phyloP scores from a whole-genome alignment of 1,284 basidiomycete species.

The Trichosporon faecale region DNA sequence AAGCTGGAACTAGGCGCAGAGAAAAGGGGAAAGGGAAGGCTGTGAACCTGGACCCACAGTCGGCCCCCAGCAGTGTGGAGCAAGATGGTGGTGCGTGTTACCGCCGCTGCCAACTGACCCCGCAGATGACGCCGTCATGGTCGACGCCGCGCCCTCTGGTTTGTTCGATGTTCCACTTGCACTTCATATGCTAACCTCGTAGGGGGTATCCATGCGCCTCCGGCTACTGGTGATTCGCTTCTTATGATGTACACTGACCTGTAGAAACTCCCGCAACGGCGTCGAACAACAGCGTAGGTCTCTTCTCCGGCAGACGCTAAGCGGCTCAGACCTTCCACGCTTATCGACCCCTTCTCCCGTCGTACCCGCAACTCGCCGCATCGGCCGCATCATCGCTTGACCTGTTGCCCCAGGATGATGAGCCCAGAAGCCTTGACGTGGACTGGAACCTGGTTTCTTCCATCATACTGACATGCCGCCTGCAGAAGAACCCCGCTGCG shows the following conservation, averaged over 20 bases:
- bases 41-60: not conserved
- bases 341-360: conserved; percentile 36
- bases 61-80: not conserved
- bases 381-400: not conserved
- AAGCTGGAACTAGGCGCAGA: not conserved
- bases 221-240: not conserved
- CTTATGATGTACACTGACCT: not conserved
- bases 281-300: conserved; percentile 3
- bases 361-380: conserved; percentile 39
- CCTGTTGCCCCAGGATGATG: not conserved
- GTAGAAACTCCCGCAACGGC: not conserved
- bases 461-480: conserved; percentile 41
- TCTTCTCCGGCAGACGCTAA: conserved; percentile 10
- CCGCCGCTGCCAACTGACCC: not conserved
- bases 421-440: conserved; percentile 15
- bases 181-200: not conserved
- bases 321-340: conserved; percentile 15
- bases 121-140: conserved; percentile 13
- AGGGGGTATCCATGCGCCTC: not conserved
- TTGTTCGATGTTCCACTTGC: not conserved
- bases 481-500: conserved; percentile 29
- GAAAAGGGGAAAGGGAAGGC: not conserved
- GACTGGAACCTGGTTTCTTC: conserved; percentile 33
- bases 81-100: not conserved
- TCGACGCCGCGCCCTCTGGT: not conserved